These are phyloP conservation scores for Globisporangium camurandrum DNA, from an alignment of 352 stramenopile species.

Conservation along the genomic window DNA sequence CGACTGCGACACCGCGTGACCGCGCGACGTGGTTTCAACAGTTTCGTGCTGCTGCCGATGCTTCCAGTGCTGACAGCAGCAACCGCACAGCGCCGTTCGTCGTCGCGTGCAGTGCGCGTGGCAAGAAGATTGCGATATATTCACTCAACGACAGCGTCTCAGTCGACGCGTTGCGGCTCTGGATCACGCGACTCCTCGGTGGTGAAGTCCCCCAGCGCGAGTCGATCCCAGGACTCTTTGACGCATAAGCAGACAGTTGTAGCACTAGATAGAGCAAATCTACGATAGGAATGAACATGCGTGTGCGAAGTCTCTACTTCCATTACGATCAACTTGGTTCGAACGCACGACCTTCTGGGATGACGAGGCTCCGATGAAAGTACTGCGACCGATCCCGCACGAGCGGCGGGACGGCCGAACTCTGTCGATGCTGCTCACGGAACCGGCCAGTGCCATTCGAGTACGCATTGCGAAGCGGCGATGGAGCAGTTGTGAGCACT, in stretches of 20 bases:
- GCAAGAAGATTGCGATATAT: conserved; percentile 55
- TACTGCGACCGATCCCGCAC: conserved; percentile 18
- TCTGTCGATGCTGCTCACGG: conserved; percentile 23
- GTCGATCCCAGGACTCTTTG: conserved; percentile 30
- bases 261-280: background rate
- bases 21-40: conserved; percentile 41
- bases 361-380: conserved; percentile 5
- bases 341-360: background rate
- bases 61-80: no score
- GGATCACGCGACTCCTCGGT: conserved; percentile 50
- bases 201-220: conserved; percentile 50
- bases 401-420: conserved; percentile 13
- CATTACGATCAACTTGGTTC: no score
- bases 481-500: background rate
- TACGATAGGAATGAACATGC: no score
- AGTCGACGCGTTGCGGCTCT: conserved; percentile 40
- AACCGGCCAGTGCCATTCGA: conserved; percentile 20
- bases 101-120: conserved; percentile 44
- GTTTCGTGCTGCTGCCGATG: conserved; percentile 24
- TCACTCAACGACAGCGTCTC: conserved; percentile 9
- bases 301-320: no score
- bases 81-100: conserved; percentile 40
- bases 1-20: no score
- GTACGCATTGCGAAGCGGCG: no score
- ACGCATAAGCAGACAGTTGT: no score